A percentile compares a stretch with the other conserved stretches of the same genome.
Conservation (phyloP, 1,139 yeast genomes). For the Chernovozyma sophiae-reginae region DNA sequence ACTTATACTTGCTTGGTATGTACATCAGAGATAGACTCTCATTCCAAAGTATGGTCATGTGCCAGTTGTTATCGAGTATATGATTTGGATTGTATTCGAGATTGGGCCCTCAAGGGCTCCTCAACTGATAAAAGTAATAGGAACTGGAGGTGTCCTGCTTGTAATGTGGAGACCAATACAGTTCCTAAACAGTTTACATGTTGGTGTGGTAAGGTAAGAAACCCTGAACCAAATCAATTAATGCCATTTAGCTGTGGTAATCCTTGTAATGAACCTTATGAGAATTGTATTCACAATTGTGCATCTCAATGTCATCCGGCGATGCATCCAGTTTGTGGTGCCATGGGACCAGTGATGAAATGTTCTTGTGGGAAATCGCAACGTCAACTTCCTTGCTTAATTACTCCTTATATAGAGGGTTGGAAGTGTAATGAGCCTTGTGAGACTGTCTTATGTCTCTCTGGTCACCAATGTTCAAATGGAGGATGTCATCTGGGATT, state of each 20-base stretch:
- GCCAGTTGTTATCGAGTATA: slow-evolving; percentile 69
- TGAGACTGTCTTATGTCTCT: slow-evolving; percentile 64
- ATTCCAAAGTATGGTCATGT: slow-evolving; percentile 73
- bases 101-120: slow-evolving; percentile 78
- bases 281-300: slow-evolving; percentile 72
- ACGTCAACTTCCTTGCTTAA: slow-evolving; percentile 66
- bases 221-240: slow-evolving; percentile 59
- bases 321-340: slow-evolving; percentile 78
- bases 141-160: slow-evolving; percentile 87
- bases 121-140: slow-evolving; percentile 48
- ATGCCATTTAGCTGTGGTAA: slow-evolving; percentile 90
- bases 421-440: slow-evolving; percentile 70
- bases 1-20: slow-evolving; percentile 78
- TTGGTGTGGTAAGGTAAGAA: slow-evolving; percentile 82
- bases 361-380: slow-evolving; percentile 74
- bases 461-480: slow-evolving; percentile 55
- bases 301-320: slow-evolving; percentile 84
- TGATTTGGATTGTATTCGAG: slow-evolving; percentile 73
- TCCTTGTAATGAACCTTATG: slow-evolving; percentile 56
- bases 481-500: slow-evolving; percentile 65
- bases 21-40: slow-evolving; percentile 72
- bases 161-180: slow-evolving; percentile 52
- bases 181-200: slow-evolving; percentile 68
- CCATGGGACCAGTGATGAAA: slow-evolving; percentile 62
- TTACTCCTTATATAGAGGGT: slow-evolving; percentile 64